A percentile compares a stretch with the other conserved stretches of the same genome.
Conservation (phyloP, 2,329 filamentous ascomycete species). For the Xylariaceae sp. region DNA sequence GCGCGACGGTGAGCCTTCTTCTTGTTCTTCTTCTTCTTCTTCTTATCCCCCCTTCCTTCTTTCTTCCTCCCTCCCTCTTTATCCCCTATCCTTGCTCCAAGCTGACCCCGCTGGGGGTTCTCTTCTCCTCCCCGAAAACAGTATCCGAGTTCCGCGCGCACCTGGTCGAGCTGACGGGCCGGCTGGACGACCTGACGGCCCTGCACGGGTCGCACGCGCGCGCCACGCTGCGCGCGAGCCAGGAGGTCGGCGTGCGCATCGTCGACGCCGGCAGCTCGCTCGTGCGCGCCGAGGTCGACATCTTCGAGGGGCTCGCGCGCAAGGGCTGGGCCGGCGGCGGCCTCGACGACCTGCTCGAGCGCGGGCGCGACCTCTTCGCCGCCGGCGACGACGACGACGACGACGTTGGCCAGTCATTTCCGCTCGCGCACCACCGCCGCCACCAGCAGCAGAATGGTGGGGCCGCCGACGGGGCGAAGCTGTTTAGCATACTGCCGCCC, state of each 20-base stretch:
- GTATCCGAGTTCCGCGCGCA: conserved; percentile 54
- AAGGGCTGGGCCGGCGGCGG: conserved; percentile 63
- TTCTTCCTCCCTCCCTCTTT: too few relatives aligned
- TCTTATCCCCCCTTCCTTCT: too few relatives aligned
- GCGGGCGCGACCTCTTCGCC: conserved; percentile 54
- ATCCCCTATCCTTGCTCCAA: too few relatives aligned
- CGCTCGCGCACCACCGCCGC: too few relatives aligned
- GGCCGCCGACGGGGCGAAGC: conserved; percentile 34
- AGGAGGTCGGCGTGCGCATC: conserved; percentile 55
- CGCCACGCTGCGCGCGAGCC: conserved; percentile 52
- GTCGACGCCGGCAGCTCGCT: conserved; percentile 58
- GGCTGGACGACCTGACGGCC: conserved; percentile 54
- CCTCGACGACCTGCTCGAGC: conserved; percentile 57
- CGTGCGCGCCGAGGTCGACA: conserved; percentile 61
- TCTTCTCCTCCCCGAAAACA: too few relatives aligned
- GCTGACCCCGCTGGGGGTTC: too few relatives aligned
- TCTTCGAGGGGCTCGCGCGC: conserved; percentile 57
- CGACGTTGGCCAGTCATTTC: conserved; percentile 5
- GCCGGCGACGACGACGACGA: conserved; percentile 25
- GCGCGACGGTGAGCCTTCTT: too few relatives aligned
- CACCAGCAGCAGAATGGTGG: conserved; percentile 25
- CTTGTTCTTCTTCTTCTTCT: too few relatives aligned
- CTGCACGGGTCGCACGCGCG: conserved; percentile 55
- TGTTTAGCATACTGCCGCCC: conserved; percentile 58
- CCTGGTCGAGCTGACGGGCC: conserved; percentile 54